Evolutionary conservation across 148 eudicot genomes (phyloP).

Genomic region (Rhododendron williamsianum): DNA sequence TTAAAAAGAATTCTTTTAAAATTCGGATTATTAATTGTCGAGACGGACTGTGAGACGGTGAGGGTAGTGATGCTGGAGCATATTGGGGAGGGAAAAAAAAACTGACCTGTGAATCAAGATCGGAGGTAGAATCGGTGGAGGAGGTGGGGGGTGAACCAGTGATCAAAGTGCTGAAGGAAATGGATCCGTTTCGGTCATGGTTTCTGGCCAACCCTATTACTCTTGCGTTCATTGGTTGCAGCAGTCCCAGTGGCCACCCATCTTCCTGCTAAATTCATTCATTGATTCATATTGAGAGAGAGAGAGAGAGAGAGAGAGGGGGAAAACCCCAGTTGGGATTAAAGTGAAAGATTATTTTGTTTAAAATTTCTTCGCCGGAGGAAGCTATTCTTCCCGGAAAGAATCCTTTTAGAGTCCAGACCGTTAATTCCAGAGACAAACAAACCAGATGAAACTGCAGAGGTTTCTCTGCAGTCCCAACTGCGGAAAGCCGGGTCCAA

Average conservation of each 20-base stretch:
- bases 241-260: constrained; percentile 67
- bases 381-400: too few relatives aligned
- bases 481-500: too few relatives aligned
- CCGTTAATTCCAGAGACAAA: too few relatives aligned
- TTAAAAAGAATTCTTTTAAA: too few relatives aligned
- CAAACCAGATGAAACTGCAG: too few relatives aligned
- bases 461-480: too few relatives aligned
- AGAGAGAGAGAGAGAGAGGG: background rate
- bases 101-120: constrained; percentile 47
- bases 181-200: constrained; percentile 33
- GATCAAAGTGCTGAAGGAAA: constrained; percentile 44
- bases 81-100: background rate
- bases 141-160: constrained; percentile 34
- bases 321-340: background rate
- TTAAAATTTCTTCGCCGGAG: too few relatives aligned
- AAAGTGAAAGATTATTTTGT: background rate
- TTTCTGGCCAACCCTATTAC: constrained; percentile 28
- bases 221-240: constrained; percentile 46
- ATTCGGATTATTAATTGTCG: too few relatives aligned
- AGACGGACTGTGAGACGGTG: too few relatives aligned
- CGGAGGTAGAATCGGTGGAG: constrained; percentile 31
- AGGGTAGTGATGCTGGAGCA: too few relatives aligned
- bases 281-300: background rate
- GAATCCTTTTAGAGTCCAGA: too few relatives aligned
- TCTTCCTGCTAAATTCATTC: constrained; percentile 33